phyloP scores from a whole-genome alignment of 805 yeast species.

The Hanseniaspora opuntiae region DNA sequence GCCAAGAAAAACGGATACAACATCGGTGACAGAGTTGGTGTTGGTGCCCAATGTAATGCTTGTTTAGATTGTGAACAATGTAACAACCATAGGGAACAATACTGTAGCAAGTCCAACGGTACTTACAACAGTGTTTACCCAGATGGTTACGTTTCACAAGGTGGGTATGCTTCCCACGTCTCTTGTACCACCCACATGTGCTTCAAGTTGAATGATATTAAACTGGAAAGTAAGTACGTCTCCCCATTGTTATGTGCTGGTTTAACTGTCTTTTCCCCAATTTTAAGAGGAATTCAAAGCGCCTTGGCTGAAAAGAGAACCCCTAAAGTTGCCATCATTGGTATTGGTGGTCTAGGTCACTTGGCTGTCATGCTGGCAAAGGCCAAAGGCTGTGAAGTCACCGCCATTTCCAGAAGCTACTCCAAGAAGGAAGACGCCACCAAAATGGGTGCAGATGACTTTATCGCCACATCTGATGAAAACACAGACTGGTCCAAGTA shows the following conservation, averaged over 20 bases:
- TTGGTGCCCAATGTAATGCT: conserved; percentile 33
- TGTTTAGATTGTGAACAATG: conserved; percentile 33
- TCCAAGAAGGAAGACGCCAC: conserved; percentile 32
- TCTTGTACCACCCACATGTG: conserved; percentile 33
- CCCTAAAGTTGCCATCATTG: conserved; percentile 32
- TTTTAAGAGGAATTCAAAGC: conserved; percentile 20
- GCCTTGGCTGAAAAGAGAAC: conserved; percentile 24
- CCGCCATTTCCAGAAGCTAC: conserved; percentile 34
- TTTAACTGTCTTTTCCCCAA: conserved; percentile 40
- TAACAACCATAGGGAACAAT: conserved; percentile 26
- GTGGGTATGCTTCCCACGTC: conserved; percentile 39
- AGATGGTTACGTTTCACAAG: conserved; percentile 27
- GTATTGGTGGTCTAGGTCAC: conserved; percentile 38
- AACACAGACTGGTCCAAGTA: conserved; percentile 27
- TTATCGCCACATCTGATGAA: conserved; percentile 36
- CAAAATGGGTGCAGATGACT: conserved; percentile 34
- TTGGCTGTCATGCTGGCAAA: conserved; percentile 35
- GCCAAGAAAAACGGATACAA: conserved; percentile 26
- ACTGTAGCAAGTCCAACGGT: conserved; percentile 25
- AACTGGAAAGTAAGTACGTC: conserved; percentile 29
- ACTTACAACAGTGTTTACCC: conserved; percentile 30
- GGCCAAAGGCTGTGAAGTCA: conserved; percentile 39
- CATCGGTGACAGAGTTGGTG: conserved; percentile 40
- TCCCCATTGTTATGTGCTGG: conserved; percentile 50
- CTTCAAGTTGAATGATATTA: conserved; percentile 35